Base-by-base conservation (phyloP, 768 basidiomycete species). In the Tricholoma terreum region DNA sequence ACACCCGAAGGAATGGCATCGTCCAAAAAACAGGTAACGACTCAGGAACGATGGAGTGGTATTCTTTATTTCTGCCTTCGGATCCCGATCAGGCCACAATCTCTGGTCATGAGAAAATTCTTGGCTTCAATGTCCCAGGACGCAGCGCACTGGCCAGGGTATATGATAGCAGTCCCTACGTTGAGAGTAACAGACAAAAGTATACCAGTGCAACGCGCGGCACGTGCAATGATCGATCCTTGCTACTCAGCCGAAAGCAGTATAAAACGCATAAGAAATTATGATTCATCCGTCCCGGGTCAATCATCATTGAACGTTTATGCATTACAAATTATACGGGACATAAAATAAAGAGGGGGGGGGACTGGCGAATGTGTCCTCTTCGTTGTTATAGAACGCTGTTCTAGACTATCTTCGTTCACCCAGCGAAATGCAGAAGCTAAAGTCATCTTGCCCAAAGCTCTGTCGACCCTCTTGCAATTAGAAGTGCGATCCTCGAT, bases 41-140 rank as follows among this genome's bases (percentile, higher is more conserved):
- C n/a, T n/a, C n/a, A n/a, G n/a, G n/a, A 76, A 75, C 74, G 70
- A 69, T 66, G 66, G 71, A 70, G 65, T 63, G 75, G 74, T 77
- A 75, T 66, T 54, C 58, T 46, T 48, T 66, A 65, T 57, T 59
- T 62, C 65, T 59, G 56, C 61, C 56, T 56, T 46, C n/a, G 35
- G 61, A 50, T 43, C 53, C 60, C 50, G 57, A 58, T 61, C 57
- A 52, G 48, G 38, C 36, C 35, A 19, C 2, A 3, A 48, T 17
- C 12, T 5, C 45, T 8, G 9, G 17, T 10, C 43, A 46, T 21
- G 24, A 6, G 24, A 14, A 24, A 46, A 15, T 27, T 11, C 34
- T 35, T 10, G 34, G 34, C 12, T 35, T 35, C 34, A 35, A 4
- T 7, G 14, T 7, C 6, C 22, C 24, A 27, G 14, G 24, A 27